Conservation (phyloP, 306 rosid genomes). For the Heteromeles arbutifolia region DNA sequence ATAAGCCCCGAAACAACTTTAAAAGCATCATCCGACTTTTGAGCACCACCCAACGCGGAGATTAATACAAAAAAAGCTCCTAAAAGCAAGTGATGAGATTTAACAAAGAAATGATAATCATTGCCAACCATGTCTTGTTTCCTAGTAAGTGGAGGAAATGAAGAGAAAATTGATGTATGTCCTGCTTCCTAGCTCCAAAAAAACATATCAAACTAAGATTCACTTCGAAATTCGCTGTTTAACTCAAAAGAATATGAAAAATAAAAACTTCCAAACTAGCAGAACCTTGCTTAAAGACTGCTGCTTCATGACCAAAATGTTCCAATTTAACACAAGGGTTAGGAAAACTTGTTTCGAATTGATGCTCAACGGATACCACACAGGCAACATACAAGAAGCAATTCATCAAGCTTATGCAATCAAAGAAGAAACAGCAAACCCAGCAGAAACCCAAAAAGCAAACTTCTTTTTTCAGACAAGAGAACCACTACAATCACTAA, state of each 20-base stretch:
- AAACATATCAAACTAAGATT: not conserved
- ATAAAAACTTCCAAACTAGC: not conserved
- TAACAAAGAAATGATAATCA: conserved; percentile 7
- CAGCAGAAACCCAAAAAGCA: not conserved
- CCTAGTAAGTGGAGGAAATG: conserved; percentile 2
- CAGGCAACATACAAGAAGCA: not conserved
- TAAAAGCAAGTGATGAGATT: not conserved
- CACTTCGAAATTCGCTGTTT: not conserved
- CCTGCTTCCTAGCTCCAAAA: conserved; percentile 13
- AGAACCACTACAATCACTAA: not conserved
- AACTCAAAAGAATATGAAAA: not conserved
- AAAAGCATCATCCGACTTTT: conserved; percentile 8
- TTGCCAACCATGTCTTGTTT: conserved; percentile 4
- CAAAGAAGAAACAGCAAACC: not conserved
- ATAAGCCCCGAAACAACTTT: not conserved
- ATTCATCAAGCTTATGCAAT: not conserved
- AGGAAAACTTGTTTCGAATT: not conserved
- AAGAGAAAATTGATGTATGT: conserved; percentile 3
- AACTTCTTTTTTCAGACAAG: not conserved
- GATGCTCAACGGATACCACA: not conserved
- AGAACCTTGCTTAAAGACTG: not conserved
- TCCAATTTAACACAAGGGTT: not conserved
- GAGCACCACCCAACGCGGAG: not conserved
- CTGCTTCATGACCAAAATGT: not conserved
- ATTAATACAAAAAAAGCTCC: not conserved